Evolutionary conservation across 2,329 filamentous ascomycete species (phyloP).

Genomic region (Colletotrichum melonis): DNA sequence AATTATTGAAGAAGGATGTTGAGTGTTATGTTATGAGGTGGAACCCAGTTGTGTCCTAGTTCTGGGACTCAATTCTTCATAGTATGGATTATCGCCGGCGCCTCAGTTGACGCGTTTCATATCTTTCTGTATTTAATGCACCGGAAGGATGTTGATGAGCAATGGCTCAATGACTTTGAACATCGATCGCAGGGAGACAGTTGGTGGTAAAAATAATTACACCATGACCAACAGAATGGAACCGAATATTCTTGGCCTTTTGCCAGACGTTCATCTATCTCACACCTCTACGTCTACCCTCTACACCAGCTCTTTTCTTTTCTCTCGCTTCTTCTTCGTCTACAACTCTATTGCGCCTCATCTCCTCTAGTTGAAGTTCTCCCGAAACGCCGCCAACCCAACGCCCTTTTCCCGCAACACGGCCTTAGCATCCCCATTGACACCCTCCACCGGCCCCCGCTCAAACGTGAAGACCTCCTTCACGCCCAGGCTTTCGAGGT

Average conservation of each 20-base stretch:
- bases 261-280: not conserved
- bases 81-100: too few relatives aligned
- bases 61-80: too few relatives aligned
- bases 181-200: not conserved
- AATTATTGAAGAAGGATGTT: too few relatives aligned
- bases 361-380: conserved; percentile 39
- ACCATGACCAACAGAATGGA: not conserved
- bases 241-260: not conserved
- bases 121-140: too few relatives aligned
- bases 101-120: too few relatives aligned
- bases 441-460: conserved; percentile 46
- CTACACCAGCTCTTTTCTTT: not conserved
- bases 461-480: conserved; percentile 69
- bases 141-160: too few relatives aligned
- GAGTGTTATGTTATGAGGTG: too few relatives aligned
- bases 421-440: conserved; percentile 45
- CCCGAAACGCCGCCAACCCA: conserved; percentile 52
- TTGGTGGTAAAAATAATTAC: not conserved
- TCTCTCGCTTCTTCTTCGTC: not conserved
- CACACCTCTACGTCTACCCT: not conserved
- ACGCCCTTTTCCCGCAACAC: conserved; percentile 57
- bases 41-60: too few relatives aligned
- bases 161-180: not conserved
- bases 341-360: not conserved
- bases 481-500: conserved; percentile 75